Conservation (phyloP, 2,329 filamentous ascomycete genomes). For the Ophiocordyceps polyrhachis-furcata region DNA sequence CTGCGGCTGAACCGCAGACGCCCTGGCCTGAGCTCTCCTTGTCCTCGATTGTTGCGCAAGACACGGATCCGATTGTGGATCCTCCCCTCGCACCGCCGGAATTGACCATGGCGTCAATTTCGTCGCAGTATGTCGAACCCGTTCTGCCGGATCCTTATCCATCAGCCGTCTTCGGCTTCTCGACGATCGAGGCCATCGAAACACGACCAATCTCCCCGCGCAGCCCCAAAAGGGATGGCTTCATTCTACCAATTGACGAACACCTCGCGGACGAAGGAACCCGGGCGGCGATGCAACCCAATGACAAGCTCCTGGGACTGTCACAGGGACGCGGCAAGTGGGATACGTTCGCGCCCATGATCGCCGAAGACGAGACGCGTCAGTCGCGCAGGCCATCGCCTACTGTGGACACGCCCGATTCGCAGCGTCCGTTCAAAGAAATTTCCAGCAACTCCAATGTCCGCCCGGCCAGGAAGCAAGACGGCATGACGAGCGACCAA, state of each 20-base stretch:
- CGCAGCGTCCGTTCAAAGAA: conserved; percentile 39
- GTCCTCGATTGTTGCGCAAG: conserved; percentile 15
- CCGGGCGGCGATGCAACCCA: conserved; percentile 20
- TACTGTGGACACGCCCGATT: conserved; percentile 30
- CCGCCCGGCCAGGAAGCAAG: conserved; percentile 19
- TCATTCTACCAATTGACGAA: conserved; percentile 34
- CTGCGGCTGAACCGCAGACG: conserved; percentile 11
- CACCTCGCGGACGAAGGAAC: conserved; percentile 11
- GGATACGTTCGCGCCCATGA: conserved; percentile 23
- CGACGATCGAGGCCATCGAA: conserved; percentile 24
- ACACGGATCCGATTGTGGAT: conserved; percentile 8
- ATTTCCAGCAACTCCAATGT: conserved; percentile 38
- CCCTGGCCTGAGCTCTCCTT: conserved; percentile 9
- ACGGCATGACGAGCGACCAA: conserved; percentile 40
- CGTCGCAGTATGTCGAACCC: conserved; percentile 20
- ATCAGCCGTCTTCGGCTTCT: conserved; percentile 20
- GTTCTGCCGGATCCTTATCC: conserved; percentile 8
- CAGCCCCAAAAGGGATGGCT: conserved; percentile 34
- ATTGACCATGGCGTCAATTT: conserved; percentile 18
- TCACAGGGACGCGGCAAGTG: conserved; percentile 25
- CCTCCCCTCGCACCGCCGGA: conserved; percentile 7
- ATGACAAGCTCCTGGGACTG: conserved; percentile 22
- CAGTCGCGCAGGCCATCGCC: conserved; percentile 27
- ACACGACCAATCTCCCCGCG: conserved; percentile 27
- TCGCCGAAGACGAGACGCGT: conserved; percentile 46